A percentile compares a stretch with the other conserved stretches of the same genome.
phyloP scores from a whole-genome alignment of 352 stramenopile genomes.

The Globisporangium carolinianum region DNA sequence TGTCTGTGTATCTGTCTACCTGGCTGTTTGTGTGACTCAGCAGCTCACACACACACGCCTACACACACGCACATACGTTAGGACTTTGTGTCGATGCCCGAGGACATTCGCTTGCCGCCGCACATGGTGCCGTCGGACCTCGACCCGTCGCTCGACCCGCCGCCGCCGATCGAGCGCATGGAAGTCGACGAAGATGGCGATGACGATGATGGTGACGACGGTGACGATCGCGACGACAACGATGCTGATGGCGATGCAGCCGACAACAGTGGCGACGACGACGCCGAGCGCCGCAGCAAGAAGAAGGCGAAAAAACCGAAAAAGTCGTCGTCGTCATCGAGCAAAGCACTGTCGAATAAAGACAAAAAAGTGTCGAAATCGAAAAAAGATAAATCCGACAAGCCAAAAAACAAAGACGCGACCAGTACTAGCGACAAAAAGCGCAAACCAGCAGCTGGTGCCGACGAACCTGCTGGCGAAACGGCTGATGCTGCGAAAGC shows the following conservation, averaged over 20 bases:
- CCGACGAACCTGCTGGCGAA: not conserved
- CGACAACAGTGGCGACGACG: conserved; percentile 7
- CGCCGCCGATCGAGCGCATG: conserved; percentile 26
- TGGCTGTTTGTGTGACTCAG: not conserved
- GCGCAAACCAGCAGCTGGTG: conserved; percentile 7
- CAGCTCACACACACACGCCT: not conserved
- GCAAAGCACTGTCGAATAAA: conserved; percentile 10
- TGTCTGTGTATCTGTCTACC: not conserved
- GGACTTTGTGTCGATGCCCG: conserved; percentile 67
- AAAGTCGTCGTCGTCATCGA: conserved; percentile 11
- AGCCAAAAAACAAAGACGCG: conserved; percentile 10
- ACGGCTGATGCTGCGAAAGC: not conserved
- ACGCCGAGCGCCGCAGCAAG: conserved; percentile 14
- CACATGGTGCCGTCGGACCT: conserved; percentile 81
- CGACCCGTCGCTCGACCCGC: conserved; percentile 63
- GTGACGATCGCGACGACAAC: conserved; percentile 9
- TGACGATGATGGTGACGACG: conserved; percentile 19
- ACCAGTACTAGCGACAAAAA: conserved; percentile 21
- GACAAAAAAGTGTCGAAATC: conserved; percentile 10
- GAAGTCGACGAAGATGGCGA: conserved; percentile 23
- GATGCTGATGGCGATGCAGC: conserved; percentile 9
- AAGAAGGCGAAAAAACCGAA: conserved; percentile 41
- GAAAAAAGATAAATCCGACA: conserved; percentile 12
- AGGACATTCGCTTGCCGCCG: conserved; percentile 66
- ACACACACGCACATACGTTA: conserved; percentile 8